Base-by-base conservation (phyloP, 192 early-diverging fungal genomes). In the Phycomyces nitens region DNA sequence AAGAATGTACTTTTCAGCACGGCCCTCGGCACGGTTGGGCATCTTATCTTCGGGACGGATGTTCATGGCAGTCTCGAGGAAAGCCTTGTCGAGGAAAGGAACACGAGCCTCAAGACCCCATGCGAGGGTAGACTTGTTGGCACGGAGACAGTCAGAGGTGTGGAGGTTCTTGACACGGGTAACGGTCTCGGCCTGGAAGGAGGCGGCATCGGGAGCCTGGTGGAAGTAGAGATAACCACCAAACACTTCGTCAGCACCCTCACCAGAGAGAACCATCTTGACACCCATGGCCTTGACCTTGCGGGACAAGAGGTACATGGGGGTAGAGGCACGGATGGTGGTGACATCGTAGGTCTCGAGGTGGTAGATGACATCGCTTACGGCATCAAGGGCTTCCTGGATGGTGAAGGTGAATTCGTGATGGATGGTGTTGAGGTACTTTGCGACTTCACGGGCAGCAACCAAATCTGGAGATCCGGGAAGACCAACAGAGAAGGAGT, bases 321-420 rank as follows among this genome's bases (percentile, higher is more conserved):
- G 97, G n/a, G 97, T 99, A 22, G 92, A 94, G 2, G 97, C 97
- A 49, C 97, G 88, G 67, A 99, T 85, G 27, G 97, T 99, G 29
- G 97, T 99, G 15, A 99, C 97, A 77, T 99, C 97, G 78, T 99
- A 99, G 0, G 97, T 99, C 79, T 99, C 97, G 42, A 99, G 78
- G 75, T 99, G 95, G 71, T 93, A 91, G 74, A 99, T 91, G 56
- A 99, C 93, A 77, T 99, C 97, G 52, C 81, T 82, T 24, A 99
- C 82, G 15, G 97, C 95, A 75, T 99, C 97, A 18, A 96, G 74
- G 26, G 94, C 97, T 76, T 99, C 97, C 73, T 97, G 88, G 41
- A 96, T 78, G 5, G 94, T 97, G 80, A 95, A 99, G 1, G 94
- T 97, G 80, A 87, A 96, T 78, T 90, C 92, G 79, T 96, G 97